Evolutionary conservation across 2,329 filamentous ascomycete species (phyloP).

Genomic region (Cladophialophora chaetospira): DNA sequence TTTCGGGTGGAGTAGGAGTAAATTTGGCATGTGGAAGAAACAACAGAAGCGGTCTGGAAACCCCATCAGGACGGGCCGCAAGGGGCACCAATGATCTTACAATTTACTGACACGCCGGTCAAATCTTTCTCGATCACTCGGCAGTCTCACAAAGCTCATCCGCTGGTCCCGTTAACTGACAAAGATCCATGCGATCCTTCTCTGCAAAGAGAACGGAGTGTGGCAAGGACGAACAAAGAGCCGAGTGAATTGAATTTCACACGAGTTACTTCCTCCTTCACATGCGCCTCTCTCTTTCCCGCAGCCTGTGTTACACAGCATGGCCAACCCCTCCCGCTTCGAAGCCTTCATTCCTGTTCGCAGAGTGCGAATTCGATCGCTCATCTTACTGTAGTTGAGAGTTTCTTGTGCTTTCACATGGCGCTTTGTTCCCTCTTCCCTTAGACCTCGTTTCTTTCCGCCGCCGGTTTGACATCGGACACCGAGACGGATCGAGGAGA

Average conservation of each 20-base stretch:
- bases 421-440: neutral
- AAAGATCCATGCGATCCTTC: neutral
- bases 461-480: neutral
- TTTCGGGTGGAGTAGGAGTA: neutral
- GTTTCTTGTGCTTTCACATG: neutral
- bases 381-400: constrained; percentile 17
- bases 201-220: constrained; percentile 10
- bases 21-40: too few relatives aligned
- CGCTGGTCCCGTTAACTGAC: neutral
- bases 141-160: constrained; percentile 1
- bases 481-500: neutral
- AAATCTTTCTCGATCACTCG: neutral
- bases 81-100: constrained; percentile 16
- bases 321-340: constrained; percentile 23
- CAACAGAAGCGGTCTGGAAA: too few relatives aligned
- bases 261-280: neutral
- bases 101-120: constrained; percentile 15
- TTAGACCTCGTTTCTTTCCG: constrained; percentile 1
- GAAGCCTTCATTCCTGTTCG: constrained; percentile 27
- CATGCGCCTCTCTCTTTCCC: constrained; percentile 7
- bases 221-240: neutral
- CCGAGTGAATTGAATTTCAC: neutral
- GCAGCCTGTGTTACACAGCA: constrained; percentile 11
- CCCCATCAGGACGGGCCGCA: too few relatives aligned
- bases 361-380: constrained; percentile 30